These are phyloP conservation scores for Piromyces sp. DNA, from an alignment of 192 early-diverging fungal genomes.

Conservation along the genomic window DNA sequence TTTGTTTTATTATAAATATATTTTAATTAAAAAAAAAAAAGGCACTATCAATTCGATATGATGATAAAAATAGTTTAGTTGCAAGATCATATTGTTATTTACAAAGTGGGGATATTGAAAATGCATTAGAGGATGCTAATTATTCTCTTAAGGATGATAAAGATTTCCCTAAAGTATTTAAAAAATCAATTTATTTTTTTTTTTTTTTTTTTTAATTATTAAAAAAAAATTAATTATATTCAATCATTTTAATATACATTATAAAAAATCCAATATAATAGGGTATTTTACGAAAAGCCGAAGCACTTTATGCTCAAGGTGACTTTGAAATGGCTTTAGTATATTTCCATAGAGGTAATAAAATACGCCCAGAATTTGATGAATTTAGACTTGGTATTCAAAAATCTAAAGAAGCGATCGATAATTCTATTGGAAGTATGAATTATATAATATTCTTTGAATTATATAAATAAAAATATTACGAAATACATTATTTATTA, in stretches of 20 bases:
- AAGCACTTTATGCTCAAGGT: slow-evolving; percentile 37
- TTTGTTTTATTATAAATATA: too few relatives aligned
- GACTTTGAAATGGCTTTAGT: slow-evolving; percentile 44
- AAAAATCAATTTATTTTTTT: neutral
- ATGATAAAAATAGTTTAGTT: slow-evolving; percentile 38
- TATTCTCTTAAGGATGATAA: slow-evolving; percentile 17
- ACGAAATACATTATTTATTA: slow-evolving; percentile 1
- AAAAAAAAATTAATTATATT: too few relatives aligned
- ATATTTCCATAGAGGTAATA: slow-evolving; percentile 36
- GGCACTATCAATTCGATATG: slow-evolving; percentile 28
- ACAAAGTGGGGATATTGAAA: slow-evolving; percentile 21
- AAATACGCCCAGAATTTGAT: slow-evolving; percentile 30
- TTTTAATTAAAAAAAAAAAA: slow-evolving; percentile 10
- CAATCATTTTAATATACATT: too few relatives aligned
- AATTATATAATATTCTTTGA: neutral
- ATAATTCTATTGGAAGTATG: slow-evolving; percentile 30
- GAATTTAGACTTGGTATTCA: slow-evolving; percentile 45
- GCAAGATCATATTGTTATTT: slow-evolving; percentile 34
- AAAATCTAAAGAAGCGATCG: slow-evolving; percentile 38
- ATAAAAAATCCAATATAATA: too few relatives aligned
- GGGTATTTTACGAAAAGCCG: slow-evolving; percentile 39
- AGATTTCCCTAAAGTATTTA: slow-evolving; percentile 11
- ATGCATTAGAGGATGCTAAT: slow-evolving; percentile 32
- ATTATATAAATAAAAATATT: too few relatives aligned
- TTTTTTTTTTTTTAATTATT: too few relatives aligned